phyloP scores from a whole-genome alignment of 1,139 yeast genomes.

The Nakaseomyces delphensis region DNA sequence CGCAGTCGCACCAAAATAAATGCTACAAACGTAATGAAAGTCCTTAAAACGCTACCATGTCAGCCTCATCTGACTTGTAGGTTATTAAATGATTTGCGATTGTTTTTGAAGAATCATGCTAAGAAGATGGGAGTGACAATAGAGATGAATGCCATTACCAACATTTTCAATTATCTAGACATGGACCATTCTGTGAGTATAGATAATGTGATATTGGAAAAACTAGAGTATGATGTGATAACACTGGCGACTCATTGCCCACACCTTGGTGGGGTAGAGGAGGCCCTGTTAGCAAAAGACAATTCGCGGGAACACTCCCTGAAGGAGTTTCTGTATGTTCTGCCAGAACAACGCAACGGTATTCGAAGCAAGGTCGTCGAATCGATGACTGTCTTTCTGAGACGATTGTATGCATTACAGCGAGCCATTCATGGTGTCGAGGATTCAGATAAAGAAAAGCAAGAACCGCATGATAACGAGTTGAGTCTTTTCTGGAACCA shows the following conservation, averaged over 20 bases:
- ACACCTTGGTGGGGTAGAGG: neutral
- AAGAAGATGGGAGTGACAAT: neutral
- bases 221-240: neutral
- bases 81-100: neutral
- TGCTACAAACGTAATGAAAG: conserved; percentile 12
- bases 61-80: neutral
- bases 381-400: neutral
- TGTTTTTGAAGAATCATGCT: neutral
- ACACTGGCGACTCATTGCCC: conserved; percentile 1
- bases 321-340: neutral
- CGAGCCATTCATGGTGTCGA: no score
- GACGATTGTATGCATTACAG: neutral
- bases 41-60: neutral
- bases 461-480: no score
- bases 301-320: neutral
- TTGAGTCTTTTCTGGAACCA: neutral
- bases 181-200: neutral
- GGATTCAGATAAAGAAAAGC: no score
- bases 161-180: neutral
- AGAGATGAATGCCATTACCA: neutral
- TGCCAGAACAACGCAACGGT: neutral
- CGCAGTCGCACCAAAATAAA: conserved; percentile 11
- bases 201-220: neutral
- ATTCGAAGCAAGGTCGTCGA: neutral
- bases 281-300: neutral